Base-by-base conservation (phyloP, 1,284 basidiomycete genomes). In the Trichosporon asahii region DNA sequence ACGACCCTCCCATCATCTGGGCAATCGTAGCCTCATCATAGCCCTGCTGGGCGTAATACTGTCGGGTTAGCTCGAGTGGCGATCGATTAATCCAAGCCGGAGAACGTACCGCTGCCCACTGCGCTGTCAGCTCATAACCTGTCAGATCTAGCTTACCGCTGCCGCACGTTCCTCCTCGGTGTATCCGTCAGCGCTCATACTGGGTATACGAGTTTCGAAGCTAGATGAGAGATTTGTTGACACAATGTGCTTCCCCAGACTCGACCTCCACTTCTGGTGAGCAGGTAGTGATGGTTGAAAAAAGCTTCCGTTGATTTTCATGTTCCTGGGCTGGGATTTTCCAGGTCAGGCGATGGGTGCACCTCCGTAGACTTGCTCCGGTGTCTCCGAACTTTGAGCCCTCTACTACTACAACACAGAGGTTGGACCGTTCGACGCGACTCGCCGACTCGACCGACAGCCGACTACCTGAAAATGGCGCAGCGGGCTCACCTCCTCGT, bases 1-100 rank as follows among this genome's bases (percentile, higher is more conserved):
- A 68, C 18, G 70, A 23, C 18, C 37, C 71, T 5, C 63, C 64
- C 69, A 76, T 74, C 49, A 75, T 75, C 12, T 76, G 69, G 18
- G 76, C 74, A 65, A 81, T 74, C 68, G 75, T 73, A 25, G 75
- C 68, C 70, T 71, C 18, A 65, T 79, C 77, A 68, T 84, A 84
- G 18, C 83, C 84, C 73, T 84, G 82, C 69, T 79, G 77, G 14
- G 81, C 79, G 68, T 85, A 85, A 72, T 85, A 85, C 80, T 84
- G 70, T 3, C 33, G 25, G 12, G 46, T 61, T 25, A 69, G 65
- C 44, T 63, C 29, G 57, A 35, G 64, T 64, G 57, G 49, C 33
- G 60, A 66, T 9, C 3, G 27, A 55, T 25, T 40, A 44, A 46
- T 33, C 55, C 64, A n/a, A 64, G 49, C 7, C 18, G 18, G 12